Conservation (phyloP, 495 filamentous ascomycete genomes). For the Lophium mytilinum region DNA sequence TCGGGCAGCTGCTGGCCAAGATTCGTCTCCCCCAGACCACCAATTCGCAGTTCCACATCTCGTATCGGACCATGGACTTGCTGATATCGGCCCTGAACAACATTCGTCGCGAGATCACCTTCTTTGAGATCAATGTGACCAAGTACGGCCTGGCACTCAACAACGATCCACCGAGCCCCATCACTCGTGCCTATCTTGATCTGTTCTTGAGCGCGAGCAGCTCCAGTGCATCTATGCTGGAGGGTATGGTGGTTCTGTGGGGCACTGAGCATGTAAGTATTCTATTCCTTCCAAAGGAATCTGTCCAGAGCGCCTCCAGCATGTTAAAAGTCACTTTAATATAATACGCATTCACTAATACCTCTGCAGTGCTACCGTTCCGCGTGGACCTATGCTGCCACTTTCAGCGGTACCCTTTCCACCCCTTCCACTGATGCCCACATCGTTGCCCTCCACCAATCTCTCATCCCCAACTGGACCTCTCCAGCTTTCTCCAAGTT, state of each 20-base stretch:
- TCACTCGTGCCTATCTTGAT: slow-evolving; percentile 47
- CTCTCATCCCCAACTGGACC: slow-evolving; percentile 39
- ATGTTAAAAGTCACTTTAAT: too few relatives aligned
- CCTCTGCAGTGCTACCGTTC: slow-evolving; percentile 30
- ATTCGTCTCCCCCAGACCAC: slow-evolving; percentile 45
- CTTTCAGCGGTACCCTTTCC: slow-evolving; percentile 25
- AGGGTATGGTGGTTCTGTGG: slow-evolving; percentile 65
- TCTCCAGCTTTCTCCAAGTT: slow-evolving; percentile 35
- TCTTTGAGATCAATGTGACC: slow-evolving; percentile 58
- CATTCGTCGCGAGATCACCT: slow-evolving; percentile 56
- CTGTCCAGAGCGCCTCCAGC: not conserved
- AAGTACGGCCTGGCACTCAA: slow-evolving; percentile 53
- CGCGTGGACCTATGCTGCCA: slow-evolving; percentile 35
- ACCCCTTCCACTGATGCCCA: slow-evolving; percentile 25
- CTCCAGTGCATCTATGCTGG: slow-evolving; percentile 43
- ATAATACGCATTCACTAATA: not conserved
- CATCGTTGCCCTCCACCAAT: slow-evolving; percentile 36
- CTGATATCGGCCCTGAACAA: slow-evolving; percentile 58
- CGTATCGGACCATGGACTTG: slow-evolving; percentile 47
- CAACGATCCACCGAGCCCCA: slow-evolving; percentile 36
- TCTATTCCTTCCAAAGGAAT: not conserved
- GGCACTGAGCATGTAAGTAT: slow-evolving; percentile 52
- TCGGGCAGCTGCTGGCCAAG: slow-evolving; percentile 56
- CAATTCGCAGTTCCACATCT: slow-evolving; percentile 33
- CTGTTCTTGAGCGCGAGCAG: slow-evolving; percentile 46